Percentiles rank a stretch among this genome's conserved stretches.
Evolutionary conservation across 23 red algal species (phyloP).

Genomic region (Gracilaria domingensis): DNA sequence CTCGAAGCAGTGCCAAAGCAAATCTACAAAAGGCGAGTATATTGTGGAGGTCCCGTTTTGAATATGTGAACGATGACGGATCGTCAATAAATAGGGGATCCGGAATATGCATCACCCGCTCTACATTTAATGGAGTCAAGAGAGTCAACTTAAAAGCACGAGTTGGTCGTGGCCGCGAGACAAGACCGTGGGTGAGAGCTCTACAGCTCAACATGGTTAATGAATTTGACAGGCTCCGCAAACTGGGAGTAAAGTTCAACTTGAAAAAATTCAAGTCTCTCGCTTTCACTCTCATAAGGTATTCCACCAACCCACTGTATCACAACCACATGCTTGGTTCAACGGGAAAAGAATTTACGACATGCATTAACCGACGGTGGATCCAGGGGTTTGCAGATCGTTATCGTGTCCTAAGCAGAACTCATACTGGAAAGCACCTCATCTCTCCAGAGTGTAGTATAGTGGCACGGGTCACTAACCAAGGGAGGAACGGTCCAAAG

Average conservation of each 20-base stretch:
- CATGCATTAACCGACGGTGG: neutral
- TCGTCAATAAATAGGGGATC: too few relatives aligned
- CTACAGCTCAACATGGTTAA: constrained; percentile 5
- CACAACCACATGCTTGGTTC: neutral
- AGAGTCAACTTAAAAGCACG: constrained; percentile 21
- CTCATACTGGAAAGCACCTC: constrained; percentile 18
- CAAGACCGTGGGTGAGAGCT: neutral
- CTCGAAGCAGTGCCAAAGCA: too few relatives aligned
- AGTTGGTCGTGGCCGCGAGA: neutral
- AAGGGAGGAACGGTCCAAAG: neutral
- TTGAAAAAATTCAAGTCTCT: neutral
- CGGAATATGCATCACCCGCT: too few relatives aligned
- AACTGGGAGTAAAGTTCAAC: constrained; percentile 38
- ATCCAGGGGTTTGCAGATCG: constrained; percentile 1
- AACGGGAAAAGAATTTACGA: neutral
- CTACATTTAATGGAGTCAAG: too few relatives aligned
- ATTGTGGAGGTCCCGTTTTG: too few relatives aligned
- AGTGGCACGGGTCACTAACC: too few relatives aligned
- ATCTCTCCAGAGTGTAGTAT: neutral
- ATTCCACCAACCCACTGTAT: neutral
- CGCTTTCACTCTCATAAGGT: neutral
- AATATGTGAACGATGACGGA: too few relatives aligned
- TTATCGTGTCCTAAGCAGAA: neutral
- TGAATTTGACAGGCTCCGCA: neutral
- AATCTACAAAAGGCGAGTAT: too few relatives aligned